Evolutionary conservation across 495 filamentous ascomycete genomes (phyloP), one percentile per base, ranked within the genome.

Genomic region (Recurvomyces mirabilis): DNA sequence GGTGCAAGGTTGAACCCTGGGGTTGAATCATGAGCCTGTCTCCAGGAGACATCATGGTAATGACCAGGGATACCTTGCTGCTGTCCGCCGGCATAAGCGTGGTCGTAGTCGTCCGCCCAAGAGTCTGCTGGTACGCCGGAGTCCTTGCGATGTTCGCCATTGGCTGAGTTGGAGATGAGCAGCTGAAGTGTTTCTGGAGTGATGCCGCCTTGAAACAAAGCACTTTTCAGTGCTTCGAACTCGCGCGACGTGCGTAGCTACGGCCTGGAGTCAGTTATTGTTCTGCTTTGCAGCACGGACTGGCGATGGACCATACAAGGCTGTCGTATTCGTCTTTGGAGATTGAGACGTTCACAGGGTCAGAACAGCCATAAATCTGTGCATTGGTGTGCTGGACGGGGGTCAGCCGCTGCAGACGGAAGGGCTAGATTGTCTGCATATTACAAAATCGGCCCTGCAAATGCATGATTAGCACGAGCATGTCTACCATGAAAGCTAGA

Each of bases 201-300:
- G 38, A 85, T 68, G 2, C 81, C 81, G 23, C 75, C 78, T 40
- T 66, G 68, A 39, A 77, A 61, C 11, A 87, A 71, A 41, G 77
- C 77, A 4, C 67, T 68, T 41, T 68, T 73, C 25, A 87, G 65
- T 41, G 74, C 77, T 43, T 66, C 80, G 51, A 65, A 65, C 41
- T 70, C 63, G 20, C 59, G 55, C 26, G 58, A 65, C 17, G 59
- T 62, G 49, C 64, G 65, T 47, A 74, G 59, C 74, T 74, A 49
- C 6, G 15, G n/a, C n/a, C n/a, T n/a, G n/a, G 20, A 10, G 15
- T 15, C 5, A 9, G 10, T 39, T 10, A 24, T 6, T 36, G 11
- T 12, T 10, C 10, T 18, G 33, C 33, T 12, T 18, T 6, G 5
- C 15, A 5, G 5, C 21, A 9, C 5, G 10, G 7, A 6, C 36